phyloP scores from a whole-genome alignment of 1,139 yeast species.

The Tardiomyces digboiensis region DNA sequence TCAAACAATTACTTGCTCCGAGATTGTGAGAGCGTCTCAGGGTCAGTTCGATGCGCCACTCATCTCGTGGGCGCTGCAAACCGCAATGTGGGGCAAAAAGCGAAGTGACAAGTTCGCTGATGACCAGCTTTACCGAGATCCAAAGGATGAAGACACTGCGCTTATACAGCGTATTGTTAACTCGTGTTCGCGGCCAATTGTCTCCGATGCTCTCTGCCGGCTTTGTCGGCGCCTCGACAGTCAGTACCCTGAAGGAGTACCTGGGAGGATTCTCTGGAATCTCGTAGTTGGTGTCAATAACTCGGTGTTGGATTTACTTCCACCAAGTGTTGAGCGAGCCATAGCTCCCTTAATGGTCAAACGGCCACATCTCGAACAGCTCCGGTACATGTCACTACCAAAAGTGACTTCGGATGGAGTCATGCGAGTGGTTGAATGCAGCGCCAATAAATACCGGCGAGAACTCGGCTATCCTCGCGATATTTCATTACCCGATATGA shows the following conservation, averaged over 20 bases:
- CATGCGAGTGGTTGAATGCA: constrained; percentile 2
- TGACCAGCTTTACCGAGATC: constrained; percentile 2
- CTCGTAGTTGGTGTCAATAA: constrained; percentile 12
- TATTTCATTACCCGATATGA: constrained; percentile 11
- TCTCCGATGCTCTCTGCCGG: constrained; percentile 3
- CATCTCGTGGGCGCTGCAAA: constrained; percentile 13
- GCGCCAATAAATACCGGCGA: constrained; percentile 1
- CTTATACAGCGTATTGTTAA: constrained; percentile 8
- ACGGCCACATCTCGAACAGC: constrained; percentile 16
- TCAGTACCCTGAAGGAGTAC: background rate
- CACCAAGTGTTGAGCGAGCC: constrained; percentile 2
- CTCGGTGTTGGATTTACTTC: constrained; percentile 1
- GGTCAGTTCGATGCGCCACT: background rate
- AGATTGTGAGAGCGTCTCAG: constrained; percentile 2
- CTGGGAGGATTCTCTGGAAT: constrained; percentile 15
- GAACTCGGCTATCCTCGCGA: constrained; percentile 1
- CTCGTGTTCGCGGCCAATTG: constrained; percentile 1
- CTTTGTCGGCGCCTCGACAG: constrained; percentile 5
- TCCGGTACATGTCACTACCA: constrained; percentile 16
- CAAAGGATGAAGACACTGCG: constrained; percentile 8
- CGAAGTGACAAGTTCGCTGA: constrained; percentile 1
- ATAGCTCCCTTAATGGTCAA: constrained; percentile 5
- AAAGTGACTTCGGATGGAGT: constrained; percentile 6
- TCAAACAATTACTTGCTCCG: constrained; percentile 9
- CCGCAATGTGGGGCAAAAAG: constrained; percentile 12